phyloP scores from a whole-genome alignment of 108 stramenopile species.

The Cyclotella atomus region DNA sequence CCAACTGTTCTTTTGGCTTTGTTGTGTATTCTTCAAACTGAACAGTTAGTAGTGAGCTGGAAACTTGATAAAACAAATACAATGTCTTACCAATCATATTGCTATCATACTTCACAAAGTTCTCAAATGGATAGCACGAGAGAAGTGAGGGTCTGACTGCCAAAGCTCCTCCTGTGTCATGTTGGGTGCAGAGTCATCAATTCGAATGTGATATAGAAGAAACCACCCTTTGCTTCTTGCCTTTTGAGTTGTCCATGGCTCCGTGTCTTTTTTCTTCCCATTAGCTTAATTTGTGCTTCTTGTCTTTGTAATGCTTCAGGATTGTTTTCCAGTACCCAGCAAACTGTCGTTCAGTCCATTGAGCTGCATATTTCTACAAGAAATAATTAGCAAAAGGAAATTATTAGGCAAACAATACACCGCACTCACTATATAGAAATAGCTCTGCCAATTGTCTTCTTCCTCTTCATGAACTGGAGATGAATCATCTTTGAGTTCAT shows the following conservation, averaged over 20 bases:
- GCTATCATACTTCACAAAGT: background rate
- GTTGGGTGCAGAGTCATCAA: background rate
- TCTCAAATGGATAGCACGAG: background rate
- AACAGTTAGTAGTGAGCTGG: background rate
- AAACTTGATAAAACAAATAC: background rate
- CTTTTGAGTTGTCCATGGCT: background rate
- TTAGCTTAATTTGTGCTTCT: background rate
- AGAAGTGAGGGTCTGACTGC: background rate
- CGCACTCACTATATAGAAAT: background rate
- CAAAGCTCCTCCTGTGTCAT: slow-evolving; percentile 1
- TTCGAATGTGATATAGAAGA: background rate
- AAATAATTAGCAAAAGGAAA: background rate
- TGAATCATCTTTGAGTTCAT: background rate
- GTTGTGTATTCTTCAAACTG: background rate
- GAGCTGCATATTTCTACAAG: background rate
- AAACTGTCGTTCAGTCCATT: background rate
- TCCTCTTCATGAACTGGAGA: background rate
- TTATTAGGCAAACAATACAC: background rate
- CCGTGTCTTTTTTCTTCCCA: background rate
- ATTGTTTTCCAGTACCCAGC: background rate
- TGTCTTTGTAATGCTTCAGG: background rate
- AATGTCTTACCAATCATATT: background rate
- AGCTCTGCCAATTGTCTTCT: background rate
- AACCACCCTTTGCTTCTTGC: slow-evolving; percentile 2
- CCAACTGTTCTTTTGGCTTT: background rate